Conservation (phyloP, 2,329 filamentous ascomycete species). For the Thermochaetoides dissita region DNA sequence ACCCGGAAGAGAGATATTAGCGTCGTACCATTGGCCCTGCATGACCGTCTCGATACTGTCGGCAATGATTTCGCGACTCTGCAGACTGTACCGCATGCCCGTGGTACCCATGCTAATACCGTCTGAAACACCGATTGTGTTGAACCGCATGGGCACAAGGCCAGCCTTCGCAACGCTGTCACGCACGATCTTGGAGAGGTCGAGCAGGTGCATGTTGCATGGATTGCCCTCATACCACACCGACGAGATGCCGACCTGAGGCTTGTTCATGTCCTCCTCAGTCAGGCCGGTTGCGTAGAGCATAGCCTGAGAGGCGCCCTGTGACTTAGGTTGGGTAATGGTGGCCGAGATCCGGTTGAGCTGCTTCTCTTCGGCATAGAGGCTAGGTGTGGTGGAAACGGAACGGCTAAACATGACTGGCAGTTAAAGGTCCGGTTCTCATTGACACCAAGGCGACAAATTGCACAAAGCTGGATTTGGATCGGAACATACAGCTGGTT, state of each 20-base stretch:
- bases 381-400: conserved; percentile 35
- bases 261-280: conserved; percentile 83
- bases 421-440: too few relatives aligned
- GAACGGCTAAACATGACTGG: conserved; percentile 26
- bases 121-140: conserved; percentile 95
- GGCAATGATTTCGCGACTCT: conserved; percentile 91
- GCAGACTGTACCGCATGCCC: conserved; percentile 90
- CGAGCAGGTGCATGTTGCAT: conserved; percentile 97
- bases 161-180: conserved; percentile 53
- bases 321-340: conserved; percentile 95
- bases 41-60: conserved; percentile 99
- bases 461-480: too few relatives aligned
- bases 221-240: conserved; percentile 98
- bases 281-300: conserved; percentile 85
- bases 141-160: conserved; percentile 91
- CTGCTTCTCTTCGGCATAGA: conserved; percentile 34
- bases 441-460: too few relatives aligned
- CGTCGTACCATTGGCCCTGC: conserved; percentile 98
- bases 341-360: conserved; percentile 73
- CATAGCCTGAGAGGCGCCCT: conserved; percentile 98
- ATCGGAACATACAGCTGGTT: conserved; percentile 12
- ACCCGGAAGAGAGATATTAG: conserved; percentile 88
- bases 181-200: conserved; percentile 65
- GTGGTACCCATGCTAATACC: conserved; percentile 97
- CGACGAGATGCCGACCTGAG: conserved; percentile 93